Base-by-base conservation (phyloP, 768 basidiomycete species). In the Kwoniella sp. region DNA sequence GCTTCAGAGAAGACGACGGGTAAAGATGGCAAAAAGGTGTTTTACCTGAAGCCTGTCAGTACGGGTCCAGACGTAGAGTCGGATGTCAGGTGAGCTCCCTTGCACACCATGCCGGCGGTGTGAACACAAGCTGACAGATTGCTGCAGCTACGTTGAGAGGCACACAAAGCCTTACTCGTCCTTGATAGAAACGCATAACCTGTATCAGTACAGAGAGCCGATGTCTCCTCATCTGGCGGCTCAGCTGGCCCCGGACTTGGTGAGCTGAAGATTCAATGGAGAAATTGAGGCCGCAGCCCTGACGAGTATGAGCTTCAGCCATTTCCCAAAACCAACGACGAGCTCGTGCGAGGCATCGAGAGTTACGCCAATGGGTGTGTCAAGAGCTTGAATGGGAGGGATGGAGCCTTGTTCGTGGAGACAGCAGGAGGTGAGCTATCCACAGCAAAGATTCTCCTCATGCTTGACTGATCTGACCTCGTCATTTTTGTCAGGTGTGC, bases 221-320 rank as follows among this genome's bases (percentile, higher is more conserved):
- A 90, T 97, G 58, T 94, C 92, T 70, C 95, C 95, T 0, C 95
- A 97, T 78, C 83, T 97, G 23, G 95, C 95, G 0, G 92, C 85
- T 5, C 82, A 79, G 61, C 76, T 82, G 0, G 79, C 71, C 22
- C 73, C 68, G 38, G 79, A 72, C 69, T 74, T 77, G 30, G 72
- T 70, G 57, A 72, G 70, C 74, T 68, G 28, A 57, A 57, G 13
- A 13, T 3, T 45, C 41, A 17, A 2, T 17, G n/a, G 47, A 0
- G n/a, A n/a, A n/a, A n/a, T n/a, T n/a, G n/a, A n/a, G n/a, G n/a
- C n/a, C n/a, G n/a, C n/a, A n/a, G n/a, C n/a, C n/a, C n/a, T n/a
- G 69, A 63, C 22, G 56, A 68, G 8, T 55, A 7, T 0, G 28
- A n/a, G n/a, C n/a, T 58, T 17, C 54, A 80, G 55, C 74, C 84